A percentile compares a stretch with the other conserved stretches of the same genome.
Conservation (phyloP, 208 protist species). For the Acanthamoeba castellanii region DNA sequence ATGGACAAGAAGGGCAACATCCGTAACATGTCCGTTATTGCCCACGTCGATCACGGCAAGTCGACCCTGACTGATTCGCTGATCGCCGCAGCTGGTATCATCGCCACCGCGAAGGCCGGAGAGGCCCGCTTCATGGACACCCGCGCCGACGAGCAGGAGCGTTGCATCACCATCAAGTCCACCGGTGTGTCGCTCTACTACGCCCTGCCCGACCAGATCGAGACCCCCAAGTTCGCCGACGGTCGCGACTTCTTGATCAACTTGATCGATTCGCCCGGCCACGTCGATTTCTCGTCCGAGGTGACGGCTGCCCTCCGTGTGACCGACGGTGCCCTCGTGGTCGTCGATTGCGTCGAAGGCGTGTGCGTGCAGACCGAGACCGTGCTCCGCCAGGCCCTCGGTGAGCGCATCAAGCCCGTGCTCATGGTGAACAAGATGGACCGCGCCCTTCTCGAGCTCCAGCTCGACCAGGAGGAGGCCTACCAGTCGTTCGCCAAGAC, state of each 20-base stretch:
- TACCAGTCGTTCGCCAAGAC: slow-evolving; percentile 92
- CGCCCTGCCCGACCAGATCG: slow-evolving; percentile 91
- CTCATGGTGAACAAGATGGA: slow-evolving; percentile 99
- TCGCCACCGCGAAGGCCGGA: slow-evolving; percentile 93
- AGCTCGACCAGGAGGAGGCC: slow-evolving; percentile 89
- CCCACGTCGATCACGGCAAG: slow-evolving; percentile 96
- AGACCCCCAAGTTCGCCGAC: slow-evolving; percentile 74
- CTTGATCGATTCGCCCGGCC: slow-evolving; percentile 98
- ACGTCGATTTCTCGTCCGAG: slow-evolving; percentile 99
- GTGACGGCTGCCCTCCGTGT: slow-evolving; percentile 99
- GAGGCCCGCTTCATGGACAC: slow-evolving; percentile 96
- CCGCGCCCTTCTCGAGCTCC: slow-evolving; percentile 92
- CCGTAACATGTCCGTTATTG: slow-evolving; percentile 95
- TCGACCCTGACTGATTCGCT: slow-evolving; percentile 99
- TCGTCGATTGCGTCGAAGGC: slow-evolving; percentile 99
- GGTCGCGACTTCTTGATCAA: slow-evolving; percentile 96
- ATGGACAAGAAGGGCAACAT: slow-evolving; percentile 95
- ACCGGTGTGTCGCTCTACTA: slow-evolving; percentile 99
- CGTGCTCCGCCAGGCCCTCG: slow-evolving; percentile 97
- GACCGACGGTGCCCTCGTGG: slow-evolving; percentile 99
- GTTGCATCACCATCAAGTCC: slow-evolving; percentile 99
- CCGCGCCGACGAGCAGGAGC: slow-evolving; percentile 97
- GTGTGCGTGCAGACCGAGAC: slow-evolving; percentile 99
- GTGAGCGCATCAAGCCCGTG: slow-evolving; percentile 98
- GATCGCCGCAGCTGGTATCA: slow-evolving; percentile 96